Percentiles rank a stretch among this genome's conserved stretches.
Conservation (phyloP, 192 early-diverging fungal genomes). For the Gamsiella multidivaricata region DNA sequence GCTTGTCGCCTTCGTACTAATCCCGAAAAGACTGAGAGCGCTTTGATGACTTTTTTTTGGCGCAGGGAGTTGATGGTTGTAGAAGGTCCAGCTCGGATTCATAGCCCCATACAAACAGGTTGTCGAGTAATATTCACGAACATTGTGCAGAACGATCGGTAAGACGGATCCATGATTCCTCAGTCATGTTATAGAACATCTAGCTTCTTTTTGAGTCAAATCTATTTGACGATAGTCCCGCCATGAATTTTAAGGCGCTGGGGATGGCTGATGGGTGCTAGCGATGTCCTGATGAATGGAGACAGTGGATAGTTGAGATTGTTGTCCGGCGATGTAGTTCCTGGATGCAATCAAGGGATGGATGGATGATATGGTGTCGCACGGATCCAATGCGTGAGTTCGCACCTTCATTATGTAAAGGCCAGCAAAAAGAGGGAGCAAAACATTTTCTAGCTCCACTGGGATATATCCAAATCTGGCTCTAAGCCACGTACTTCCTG, state of each 20-base stretch:
- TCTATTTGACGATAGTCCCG: conserved; percentile 30
- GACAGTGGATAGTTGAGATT: neutral
- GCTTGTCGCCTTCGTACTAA: too few relatives aligned
- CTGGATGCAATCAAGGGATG: conserved; percentile 13
- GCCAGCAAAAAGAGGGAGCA: conserved; percentile 47
- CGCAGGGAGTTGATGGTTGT: too few relatives aligned
- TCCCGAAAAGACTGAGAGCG: too few relatives aligned
- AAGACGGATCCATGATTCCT: too few relatives aligned
- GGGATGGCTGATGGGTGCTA: neutral
- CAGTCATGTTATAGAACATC: neutral
- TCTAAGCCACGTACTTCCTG: neutral
- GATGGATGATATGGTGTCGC: conserved; percentile 27
- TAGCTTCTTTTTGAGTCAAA: neutral
- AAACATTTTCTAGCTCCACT: conserved; percentile 16
- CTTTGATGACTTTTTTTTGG: too few relatives aligned
- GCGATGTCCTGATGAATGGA: neutral
- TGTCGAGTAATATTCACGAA: too few relatives aligned
- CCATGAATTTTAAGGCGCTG: neutral
- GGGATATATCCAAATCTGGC: too few relatives aligned
- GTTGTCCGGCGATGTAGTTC: neutral
- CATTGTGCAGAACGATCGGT: too few relatives aligned
- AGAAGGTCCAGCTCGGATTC: too few relatives aligned
- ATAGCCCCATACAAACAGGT: too few relatives aligned
- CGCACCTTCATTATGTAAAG: conserved; percentile 49
- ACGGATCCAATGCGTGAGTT: conserved; percentile 12